Evolutionary conservation across 208 protist species (phyloP).

Genomic region (Leishmania tropica): DNA sequence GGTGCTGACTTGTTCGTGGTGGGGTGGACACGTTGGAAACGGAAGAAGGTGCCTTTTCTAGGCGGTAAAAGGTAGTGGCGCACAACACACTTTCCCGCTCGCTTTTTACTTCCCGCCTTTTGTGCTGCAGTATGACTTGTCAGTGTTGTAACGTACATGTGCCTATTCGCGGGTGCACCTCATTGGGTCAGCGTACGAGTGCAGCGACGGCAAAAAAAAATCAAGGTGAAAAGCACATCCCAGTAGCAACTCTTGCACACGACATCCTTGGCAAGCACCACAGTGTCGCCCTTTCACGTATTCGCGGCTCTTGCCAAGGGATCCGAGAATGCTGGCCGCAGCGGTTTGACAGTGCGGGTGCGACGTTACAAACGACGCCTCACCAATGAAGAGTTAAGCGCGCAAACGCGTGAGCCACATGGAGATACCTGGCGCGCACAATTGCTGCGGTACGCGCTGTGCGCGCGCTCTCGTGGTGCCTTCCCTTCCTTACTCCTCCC

Average conservation of each 20-base stretch:
- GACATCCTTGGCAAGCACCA: neutral
- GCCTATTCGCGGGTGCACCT: neutral
- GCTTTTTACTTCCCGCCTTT: neutral
- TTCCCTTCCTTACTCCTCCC: neutral
- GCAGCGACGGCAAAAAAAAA: neutral
- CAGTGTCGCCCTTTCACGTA: neutral
- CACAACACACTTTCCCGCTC: neutral
- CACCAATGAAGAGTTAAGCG: neutral
- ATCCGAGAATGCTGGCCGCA: neutral
- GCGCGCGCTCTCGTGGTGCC: neutral
- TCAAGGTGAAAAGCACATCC: neutral
- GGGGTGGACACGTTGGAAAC: too few species aligned
- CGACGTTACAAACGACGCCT: neutral
- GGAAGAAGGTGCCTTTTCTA: too few species aligned
- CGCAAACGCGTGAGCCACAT: neutral
- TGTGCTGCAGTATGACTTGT: neutral
- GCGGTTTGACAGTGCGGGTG: neutral
- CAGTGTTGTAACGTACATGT: neutral
- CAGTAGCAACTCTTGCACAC: neutral
- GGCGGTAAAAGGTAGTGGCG: neutral
- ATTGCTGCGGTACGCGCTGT: neutral
- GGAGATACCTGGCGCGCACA: neutral
- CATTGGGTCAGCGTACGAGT: neutral
- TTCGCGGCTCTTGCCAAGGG: neutral
- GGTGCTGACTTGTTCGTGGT: neutral